Conservation (phyloP, 2,329 filamentous ascomycete genomes). For the Shiraia bambusicola region DNA sequence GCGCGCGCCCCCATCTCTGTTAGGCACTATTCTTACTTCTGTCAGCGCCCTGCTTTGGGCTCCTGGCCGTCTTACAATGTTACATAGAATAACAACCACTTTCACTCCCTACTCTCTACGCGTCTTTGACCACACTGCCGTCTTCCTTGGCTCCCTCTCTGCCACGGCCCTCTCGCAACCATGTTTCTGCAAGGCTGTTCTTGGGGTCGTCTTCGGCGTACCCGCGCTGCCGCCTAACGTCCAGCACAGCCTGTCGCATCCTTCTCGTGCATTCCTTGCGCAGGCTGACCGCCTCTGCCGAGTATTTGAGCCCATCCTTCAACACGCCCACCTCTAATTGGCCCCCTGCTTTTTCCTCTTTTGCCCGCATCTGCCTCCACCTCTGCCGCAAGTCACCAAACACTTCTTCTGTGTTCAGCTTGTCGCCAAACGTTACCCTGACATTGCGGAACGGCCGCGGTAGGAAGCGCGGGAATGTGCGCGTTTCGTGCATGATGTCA, state of each 20-base stretch:
- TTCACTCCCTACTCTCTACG: constrained; percentile 33
- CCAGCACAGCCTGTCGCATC: constrained; percentile 77
- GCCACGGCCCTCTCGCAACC: constrained; percentile 60
- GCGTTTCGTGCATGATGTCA: constrained; percentile 81
- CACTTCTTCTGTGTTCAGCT: constrained; percentile 68
- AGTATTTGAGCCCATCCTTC: constrained; percentile 65
- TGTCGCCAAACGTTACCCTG: constrained; percentile 75
- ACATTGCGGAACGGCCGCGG: constrained; percentile 73
- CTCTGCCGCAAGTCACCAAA: constrained; percentile 75
- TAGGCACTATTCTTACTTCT: no score
- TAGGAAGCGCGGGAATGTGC: constrained; percentile 75
- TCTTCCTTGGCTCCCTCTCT: constrained; percentile 61
- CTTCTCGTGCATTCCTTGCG: constrained; percentile 77
- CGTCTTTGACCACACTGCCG: constrained; percentile 61
- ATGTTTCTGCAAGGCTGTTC: constrained; percentile 77
- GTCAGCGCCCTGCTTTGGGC: no score
- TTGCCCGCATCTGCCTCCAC: constrained; percentile 69
- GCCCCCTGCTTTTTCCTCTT: constrained; percentile 50
- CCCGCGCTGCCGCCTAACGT: constrained; percentile 70
- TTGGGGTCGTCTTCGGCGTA: constrained; percentile 79
- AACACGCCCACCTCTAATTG: constrained; percentile 58
- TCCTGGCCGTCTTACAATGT: neutral
- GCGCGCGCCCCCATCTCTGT: constrained; percentile 10
- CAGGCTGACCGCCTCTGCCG: constrained; percentile 72
- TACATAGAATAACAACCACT: constrained; percentile 1